Evolutionary conservation across 2,329 filamentous ascomycete species (phyloP), one percentile per base, ranked within the genome.

Genomic region (Colletotrichum lindemuthianum): DNA sequence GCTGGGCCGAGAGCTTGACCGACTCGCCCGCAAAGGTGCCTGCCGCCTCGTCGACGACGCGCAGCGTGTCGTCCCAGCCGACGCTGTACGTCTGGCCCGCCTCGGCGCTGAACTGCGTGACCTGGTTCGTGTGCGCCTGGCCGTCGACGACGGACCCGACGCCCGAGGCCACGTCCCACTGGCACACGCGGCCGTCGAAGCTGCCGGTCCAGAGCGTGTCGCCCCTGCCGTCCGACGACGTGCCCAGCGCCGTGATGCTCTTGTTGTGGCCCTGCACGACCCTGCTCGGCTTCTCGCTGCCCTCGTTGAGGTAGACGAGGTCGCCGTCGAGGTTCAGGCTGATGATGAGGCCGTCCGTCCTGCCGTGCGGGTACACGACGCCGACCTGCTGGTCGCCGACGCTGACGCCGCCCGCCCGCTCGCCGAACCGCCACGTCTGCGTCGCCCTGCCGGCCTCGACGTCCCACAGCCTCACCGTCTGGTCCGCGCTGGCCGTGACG

Each of bases 401-500:
- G 73, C 87, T 93, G 66, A 90, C 85, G 48, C 80, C 81, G 13
- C 24, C 24, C 24, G 89, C 90, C 45, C 94, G 90, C 37, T 87
- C 88, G 24, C 94, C 93, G 75, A 98, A 86, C 68, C 87, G 87
- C 96, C 96, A 99, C 33, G 87, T 92, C 75, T 96, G 92, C 8
- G 90, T 82, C 16, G 87, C 87, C 74, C 91, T 91, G 39, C 91
- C 92, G 12, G 89, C 84, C 74, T 97, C 92, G 2, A 88, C 89
- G 73, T 98, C 94, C 96, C 96, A 99, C 33, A 97, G 86, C 76
- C 93, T 94, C 59, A 99, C 92, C 0, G 93, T 97, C 79, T 96
- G 93, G 75, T 99, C 96, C 8, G 93, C 95, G 72, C 93, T 97
- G 13, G 93, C 92, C 1, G 96, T 99, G 34, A 92, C 95, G 69